A percentile compares a stretch with the other conserved stretches of the same genome.
Conservation (phyloP, 2,329 filamentous ascomycete genomes). For the Fusarium tanahbumbuense region DNA sequence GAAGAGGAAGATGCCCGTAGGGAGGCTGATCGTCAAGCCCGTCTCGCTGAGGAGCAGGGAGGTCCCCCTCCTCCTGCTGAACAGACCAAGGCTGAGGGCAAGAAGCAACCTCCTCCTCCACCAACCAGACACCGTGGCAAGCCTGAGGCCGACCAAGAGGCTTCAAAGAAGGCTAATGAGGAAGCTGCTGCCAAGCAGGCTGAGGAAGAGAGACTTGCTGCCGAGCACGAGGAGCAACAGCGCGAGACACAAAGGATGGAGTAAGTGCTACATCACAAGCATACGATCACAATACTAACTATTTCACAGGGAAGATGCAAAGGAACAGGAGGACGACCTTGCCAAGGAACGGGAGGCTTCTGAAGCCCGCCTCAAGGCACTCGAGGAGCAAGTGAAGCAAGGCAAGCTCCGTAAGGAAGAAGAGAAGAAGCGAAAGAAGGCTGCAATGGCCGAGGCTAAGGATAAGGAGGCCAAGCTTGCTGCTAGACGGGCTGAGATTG, state of each 20-base stretch:
- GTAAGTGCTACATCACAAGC: constrained; percentile 67
- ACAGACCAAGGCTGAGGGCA: constrained; percentile 59
- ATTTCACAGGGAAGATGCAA: constrained; percentile 73
- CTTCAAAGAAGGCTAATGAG: constrained; percentile 68
- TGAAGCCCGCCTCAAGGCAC: constrained; percentile 82
- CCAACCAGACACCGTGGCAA: constrained; percentile 77
- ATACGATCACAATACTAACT: constrained; percentile 43
- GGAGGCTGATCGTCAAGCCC: constrained; percentile 86
- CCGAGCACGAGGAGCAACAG: constrained; percentile 81
- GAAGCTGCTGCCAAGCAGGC: constrained; percentile 67
- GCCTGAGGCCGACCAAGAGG: constrained; percentile 68
- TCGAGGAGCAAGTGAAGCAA: constrained; percentile 93
- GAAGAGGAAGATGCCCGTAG: constrained; percentile 94
- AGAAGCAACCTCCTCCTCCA: constrained; percentile 81
- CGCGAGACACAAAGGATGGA: constrained; percentile 80
- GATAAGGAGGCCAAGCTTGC: constrained; percentile 89
- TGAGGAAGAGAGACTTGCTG: constrained; percentile 73
- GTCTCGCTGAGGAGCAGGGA: constrained; percentile 82
- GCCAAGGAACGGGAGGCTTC: constrained; percentile 83
- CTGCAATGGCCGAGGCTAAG: constrained; percentile 84
- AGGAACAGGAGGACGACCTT: constrained; percentile 82
- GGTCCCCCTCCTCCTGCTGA: constrained; percentile 67
- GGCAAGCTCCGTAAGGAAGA: constrained; percentile 97
- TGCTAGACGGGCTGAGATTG: constrained; percentile 88
- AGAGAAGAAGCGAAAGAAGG: constrained; percentile 92